Conservation (phyloP, 805 yeast species). For the Candida adriatica region DNA sequence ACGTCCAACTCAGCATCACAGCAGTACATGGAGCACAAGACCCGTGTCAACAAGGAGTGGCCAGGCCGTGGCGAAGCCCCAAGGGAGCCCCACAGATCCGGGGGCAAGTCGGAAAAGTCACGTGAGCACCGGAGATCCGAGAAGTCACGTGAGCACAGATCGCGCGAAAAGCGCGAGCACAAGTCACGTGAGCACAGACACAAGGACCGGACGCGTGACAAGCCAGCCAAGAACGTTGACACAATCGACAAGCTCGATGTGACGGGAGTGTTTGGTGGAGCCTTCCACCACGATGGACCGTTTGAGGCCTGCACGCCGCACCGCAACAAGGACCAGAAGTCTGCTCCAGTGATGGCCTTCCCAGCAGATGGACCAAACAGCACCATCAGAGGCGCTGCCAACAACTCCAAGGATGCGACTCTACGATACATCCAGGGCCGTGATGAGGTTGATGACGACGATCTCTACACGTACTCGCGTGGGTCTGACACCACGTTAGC, state of each 20-base stretch:
- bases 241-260: conserved; percentile 95
- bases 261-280: conserved; percentile 88
- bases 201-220: conserved; percentile 30
- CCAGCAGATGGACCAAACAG: conserved; percentile 94
- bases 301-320: conserved; percentile 98
- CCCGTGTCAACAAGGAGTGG: conserved; percentile 17
- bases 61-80: conserved; percentile 4
- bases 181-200: conserved; percentile 3
- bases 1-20: conserved; percentile 9
- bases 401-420: conserved; percentile 51
- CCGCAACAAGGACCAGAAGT: conserved; percentile 68
- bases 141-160: conserved; percentile 15
- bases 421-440: conserved; percentile 75
- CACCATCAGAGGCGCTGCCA: conserved; percentile 65
- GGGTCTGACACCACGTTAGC: conserved; percentile 22
- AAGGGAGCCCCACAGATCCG: conserved; percentile 1
- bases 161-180: conserved; percentile 10
- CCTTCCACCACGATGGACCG: conserved; percentile 98
- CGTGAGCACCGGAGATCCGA: conserved; percentile 5
- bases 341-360: conserved; percentile 93
- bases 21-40: conserved; percentile 10
- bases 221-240: conserved; percentile 70
- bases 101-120: conserved; percentile 3
- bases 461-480: conserved; percentile 22
- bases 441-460: conserved; percentile 39